Evolutionary conservation across 208 protist species (phyloP), one percentile per base, ranked within the genome.

Genomic region (Crithidia thermophila): DNA sequence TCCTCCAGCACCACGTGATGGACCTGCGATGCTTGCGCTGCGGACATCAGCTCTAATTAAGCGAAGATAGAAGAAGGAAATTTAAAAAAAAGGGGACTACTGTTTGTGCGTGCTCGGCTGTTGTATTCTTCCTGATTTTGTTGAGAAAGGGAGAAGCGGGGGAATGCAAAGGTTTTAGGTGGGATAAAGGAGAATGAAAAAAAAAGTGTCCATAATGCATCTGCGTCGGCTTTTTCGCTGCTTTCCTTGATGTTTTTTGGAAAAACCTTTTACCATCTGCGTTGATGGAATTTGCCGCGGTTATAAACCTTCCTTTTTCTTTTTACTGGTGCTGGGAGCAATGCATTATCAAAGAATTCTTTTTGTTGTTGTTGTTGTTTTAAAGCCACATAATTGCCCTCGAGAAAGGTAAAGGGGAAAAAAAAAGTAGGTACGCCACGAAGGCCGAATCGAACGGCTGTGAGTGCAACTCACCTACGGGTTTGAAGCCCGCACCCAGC

Each of bases 361-460:
- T n/a, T n/a, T n/a, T n/a, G n/a, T n/a, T n/a, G n/a, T n/a, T n/a
- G n/a, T n/a, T n/a, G n/a, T n/a, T n/a, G n/a, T n/a, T n/a, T n/a
- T n/a, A n/a, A n/a, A n/a, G n/a, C n/a, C n/a, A n/a, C n/a, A n/a
- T n/a, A n/a, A n/a, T 13, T 8, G 37, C 31, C 10, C 7, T 16
- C 6, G 5, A 51, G 28, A 36, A 46, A 36, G 18, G 21, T 14
- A n/a, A 33, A 34, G n/a, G 31, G 13, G 20, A 67, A 4, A 23
- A 46, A 47, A 79, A 67, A 79, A 75, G 79, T 72, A 62, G 36
- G 65, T 57, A 91, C 89, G 82, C 89, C 89, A 84, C 89, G 78
- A 94, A 94, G 89, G 89, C 89, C 89, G 89, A 94, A 94, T 94
- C 89, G 89, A 92, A 94, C 89, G 89, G 89, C 89, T 94, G 89